Conservation (phyloP, 2,329 filamentous ascomycete species). For the Macrophomina pseudophaseolina region DNA sequence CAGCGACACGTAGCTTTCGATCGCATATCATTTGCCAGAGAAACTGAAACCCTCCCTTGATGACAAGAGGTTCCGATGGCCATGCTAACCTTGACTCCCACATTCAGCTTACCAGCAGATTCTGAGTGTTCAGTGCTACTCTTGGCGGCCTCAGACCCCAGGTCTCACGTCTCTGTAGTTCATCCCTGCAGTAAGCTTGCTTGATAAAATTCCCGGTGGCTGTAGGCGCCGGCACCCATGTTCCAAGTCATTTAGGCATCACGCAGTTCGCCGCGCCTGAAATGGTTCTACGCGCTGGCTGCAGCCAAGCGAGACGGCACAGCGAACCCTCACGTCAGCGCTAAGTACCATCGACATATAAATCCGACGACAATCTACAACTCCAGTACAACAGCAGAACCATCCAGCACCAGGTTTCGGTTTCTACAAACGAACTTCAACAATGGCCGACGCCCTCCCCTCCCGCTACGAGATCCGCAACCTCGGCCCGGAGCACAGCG, state of each 20-base stretch:
- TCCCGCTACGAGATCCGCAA: slow-evolving; percentile 41
- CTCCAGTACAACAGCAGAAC: too few species aligned
- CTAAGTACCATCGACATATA: slow-evolving; percentile 5
- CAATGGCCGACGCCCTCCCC: slow-evolving; percentile 27
- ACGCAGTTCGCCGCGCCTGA: background rate
- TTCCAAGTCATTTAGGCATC: background rate
- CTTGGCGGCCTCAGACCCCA: too few species aligned
- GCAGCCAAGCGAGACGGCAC: background rate
- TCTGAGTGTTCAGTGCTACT: too few species aligned
- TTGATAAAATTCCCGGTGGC: background rate
- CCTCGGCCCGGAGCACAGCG: slow-evolving; percentile 34
- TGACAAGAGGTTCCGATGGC: too few species aligned
- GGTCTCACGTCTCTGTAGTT: background rate
- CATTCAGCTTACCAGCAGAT: too few species aligned
- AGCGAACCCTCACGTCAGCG: slow-evolving; percentile 15
- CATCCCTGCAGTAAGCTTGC: background rate
- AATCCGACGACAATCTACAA: too few species aligned
- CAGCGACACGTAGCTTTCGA: background rate
- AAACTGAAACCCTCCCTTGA: too few species aligned
- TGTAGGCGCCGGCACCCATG: background rate
- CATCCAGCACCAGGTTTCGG: too few species aligned
- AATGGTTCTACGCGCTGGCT: background rate
- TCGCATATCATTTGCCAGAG: background rate
- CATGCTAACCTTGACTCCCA: too few species aligned
- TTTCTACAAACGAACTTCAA: background rate